Conservation (phyloP, 2,329 filamentous ascomycete species). For the Cladorrhinum sp. region DNA sequence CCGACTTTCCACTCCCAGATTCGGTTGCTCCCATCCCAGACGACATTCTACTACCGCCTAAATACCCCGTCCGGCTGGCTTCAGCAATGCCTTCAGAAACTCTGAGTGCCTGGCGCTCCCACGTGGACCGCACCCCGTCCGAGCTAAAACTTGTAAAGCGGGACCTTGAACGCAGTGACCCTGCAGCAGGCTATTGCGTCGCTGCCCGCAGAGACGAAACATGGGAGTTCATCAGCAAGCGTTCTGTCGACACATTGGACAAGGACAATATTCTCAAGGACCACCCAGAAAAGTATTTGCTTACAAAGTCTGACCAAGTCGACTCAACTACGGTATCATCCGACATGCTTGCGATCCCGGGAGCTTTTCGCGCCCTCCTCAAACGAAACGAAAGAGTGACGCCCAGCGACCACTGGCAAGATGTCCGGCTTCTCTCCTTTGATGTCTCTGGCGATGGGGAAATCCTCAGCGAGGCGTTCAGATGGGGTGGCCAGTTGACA, state of each 20-base stretch:
- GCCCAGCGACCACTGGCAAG: constrained; percentile 79
- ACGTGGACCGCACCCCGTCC: constrained; percentile 23
- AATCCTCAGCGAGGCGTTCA: constrained; percentile 21
- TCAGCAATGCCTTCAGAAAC: constrained; percentile 18
- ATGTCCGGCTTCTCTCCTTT: constrained; percentile 78
- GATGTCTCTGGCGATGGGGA: constrained; percentile 34
- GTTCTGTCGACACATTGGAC: constrained; percentile 31
- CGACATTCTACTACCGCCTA: constrained; percentile 70
- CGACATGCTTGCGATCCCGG: constrained; percentile 54
- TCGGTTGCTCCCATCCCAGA: constrained; percentile 68
- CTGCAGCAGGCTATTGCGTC: too few relatives aligned
- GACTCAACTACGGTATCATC: constrained; percentile 28
- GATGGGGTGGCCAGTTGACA: constrained; percentile 69
- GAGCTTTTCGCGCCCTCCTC: constrained; percentile 56
- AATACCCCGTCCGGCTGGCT: constrained; percentile 48
- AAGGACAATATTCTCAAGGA: constrained; percentile 38
- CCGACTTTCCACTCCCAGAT: constrained; percentile 66
- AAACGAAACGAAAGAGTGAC: constrained; percentile 71
- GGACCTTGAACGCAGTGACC: too few relatives aligned
- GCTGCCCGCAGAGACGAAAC: constrained; percentile 27
- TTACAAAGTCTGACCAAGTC: constrained; percentile 23
- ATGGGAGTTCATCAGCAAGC: constrained; percentile 21
- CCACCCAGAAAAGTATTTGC: constrained; percentile 33
- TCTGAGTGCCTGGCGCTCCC: constrained; percentile 26
- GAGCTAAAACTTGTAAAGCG: constrained; percentile 19